Evolutionary conservation across 768 basidiomycete species (phyloP), one percentile per base, ranked within the genome.

Genomic region (Cystofilobasidium capitatum): DNA sequence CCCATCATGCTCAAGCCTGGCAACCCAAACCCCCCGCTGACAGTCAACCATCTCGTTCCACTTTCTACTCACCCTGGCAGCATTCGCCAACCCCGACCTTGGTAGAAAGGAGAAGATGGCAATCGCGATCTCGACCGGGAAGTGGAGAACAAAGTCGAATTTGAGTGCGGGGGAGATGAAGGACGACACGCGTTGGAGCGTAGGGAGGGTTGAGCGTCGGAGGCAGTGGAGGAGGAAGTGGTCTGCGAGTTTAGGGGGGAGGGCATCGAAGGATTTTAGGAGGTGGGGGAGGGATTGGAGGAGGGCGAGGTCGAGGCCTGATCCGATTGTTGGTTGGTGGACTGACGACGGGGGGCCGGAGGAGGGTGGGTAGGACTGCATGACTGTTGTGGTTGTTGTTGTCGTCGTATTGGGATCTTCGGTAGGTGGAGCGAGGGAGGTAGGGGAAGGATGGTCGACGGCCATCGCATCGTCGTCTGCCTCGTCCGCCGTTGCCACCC

Each of bases 11-110:
- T 88, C 85, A 70, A 97, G 80, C 12, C 93, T 81, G 69, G 90
- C 88, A 67, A 85, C 83, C 94, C 94, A 98, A 44, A 97, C 83
- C 10, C 88, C 83, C 39, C 88, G 84, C 72, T 97, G 91, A 3
- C 86, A 86, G 75, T 97, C 93, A 70, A 97, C 89, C 72, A 91
- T 88, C 14, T 85, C 81, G n/a, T 87, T 81, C 96, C 96, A 99
- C 16, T 89, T 80, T 73, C 83, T 87, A 62, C 88, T 91, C 24
- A 99, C 94, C 39, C 90, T 83, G 20, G 91, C 87, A 13, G 91
- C 90, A 16, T 88, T 86, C 33, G 89, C 87, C 42, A 98, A 84
- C 16, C 88, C 84, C 3, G 85, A 81, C 71, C 87, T 88, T 5
- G 91, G 87, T 39, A 97, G 85, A 75, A 83, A 90, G 71, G 86